These are phyloP conservation scores for Penicillium sp. DNA, from an alignment of 2,329 filamentous ascomycete genomes.

Conservation along the genomic window DNA sequence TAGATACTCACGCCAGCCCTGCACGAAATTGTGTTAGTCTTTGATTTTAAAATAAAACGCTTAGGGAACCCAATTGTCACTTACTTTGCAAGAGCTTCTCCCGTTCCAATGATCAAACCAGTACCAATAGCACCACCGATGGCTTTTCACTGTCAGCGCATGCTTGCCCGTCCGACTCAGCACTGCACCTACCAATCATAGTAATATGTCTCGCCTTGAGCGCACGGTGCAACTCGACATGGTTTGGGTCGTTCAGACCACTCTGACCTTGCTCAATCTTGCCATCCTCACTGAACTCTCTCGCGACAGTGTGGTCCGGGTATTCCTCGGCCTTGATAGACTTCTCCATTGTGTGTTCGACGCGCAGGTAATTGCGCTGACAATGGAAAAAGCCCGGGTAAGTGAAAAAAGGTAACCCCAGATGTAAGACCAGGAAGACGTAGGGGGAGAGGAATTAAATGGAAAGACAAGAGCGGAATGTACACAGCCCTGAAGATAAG, in stretches of 20 bases:
- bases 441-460: neutral
- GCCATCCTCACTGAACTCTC: conserved; percentile 17
- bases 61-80: conserved; percentile 5
- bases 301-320: conserved; percentile 17
- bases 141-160: conserved; percentile 22
- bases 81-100: conserved; percentile 37
- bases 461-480: neutral
- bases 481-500: neutral
- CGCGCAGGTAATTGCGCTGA: neutral
- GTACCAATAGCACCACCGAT: conserved; percentile 45
- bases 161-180: neutral
- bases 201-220: conserved; percentile 42
- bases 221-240: conserved; percentile 40
- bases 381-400: neutral
- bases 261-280: conserved; percentile 19
- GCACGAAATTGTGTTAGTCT: conserved; percentile 11
- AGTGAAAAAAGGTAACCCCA: neutral
- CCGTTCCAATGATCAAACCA: conserved; percentile 42
- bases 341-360: conserved; percentile 9
- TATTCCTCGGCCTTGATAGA: conserved; percentile 12
- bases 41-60: neutral
- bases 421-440: neutral
- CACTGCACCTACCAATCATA: conserved; percentile 37
- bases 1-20: conserved; percentile 37
- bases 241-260: conserved; percentile 23